Conservation (phyloP, 371 early-diverging fungal species). For the Apophysomyces ossiformis region DNA sequence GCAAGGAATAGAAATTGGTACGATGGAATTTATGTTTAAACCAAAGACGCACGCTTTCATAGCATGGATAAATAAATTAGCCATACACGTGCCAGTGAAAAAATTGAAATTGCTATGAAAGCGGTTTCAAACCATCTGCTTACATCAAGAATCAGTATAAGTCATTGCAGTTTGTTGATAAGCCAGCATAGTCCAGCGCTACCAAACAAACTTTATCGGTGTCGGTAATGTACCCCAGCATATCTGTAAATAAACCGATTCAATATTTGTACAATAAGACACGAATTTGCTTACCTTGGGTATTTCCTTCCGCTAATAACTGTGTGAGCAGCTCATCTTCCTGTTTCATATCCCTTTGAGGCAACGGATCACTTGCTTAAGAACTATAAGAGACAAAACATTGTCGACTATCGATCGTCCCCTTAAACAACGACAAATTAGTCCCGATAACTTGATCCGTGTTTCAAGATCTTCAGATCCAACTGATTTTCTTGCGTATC, state of each 20-base stretch:
- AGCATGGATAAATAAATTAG: too few species aligned
- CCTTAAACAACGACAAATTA: background rate
- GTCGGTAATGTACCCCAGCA: conserved; percentile 17
- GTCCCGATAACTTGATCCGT: background rate
- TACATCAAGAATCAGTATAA: conserved; percentile 9
- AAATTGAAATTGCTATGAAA: too few species aligned
- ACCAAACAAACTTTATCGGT: conserved; percentile 22
- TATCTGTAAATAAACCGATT: conserved; percentile 13
- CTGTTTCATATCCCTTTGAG: conserved; percentile 12
- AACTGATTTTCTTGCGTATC: background rate
- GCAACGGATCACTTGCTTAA: conserved; percentile 13
- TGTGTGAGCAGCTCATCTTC: conserved; percentile 7
- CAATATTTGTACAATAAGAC: conserved; percentile 6
- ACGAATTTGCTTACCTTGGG: conserved; percentile 23
- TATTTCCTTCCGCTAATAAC: conserved; percentile 20
- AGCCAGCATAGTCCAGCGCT: conserved; percentile 22
- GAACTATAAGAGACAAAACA: conserved; percentile 20
- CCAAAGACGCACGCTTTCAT: too few species aligned
- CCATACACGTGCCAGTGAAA: too few species aligned
- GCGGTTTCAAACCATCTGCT: background rate
- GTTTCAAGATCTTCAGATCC: background rate
- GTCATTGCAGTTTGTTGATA: conserved; percentile 23
- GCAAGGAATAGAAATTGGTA: too few species aligned
- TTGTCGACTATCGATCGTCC: conserved; percentile 1
- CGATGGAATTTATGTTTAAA: too few species aligned